Evolutionary conservation across 2,329 filamentous ascomycete species (phyloP).

Genomic region (Fusarium stilboides): DNA sequence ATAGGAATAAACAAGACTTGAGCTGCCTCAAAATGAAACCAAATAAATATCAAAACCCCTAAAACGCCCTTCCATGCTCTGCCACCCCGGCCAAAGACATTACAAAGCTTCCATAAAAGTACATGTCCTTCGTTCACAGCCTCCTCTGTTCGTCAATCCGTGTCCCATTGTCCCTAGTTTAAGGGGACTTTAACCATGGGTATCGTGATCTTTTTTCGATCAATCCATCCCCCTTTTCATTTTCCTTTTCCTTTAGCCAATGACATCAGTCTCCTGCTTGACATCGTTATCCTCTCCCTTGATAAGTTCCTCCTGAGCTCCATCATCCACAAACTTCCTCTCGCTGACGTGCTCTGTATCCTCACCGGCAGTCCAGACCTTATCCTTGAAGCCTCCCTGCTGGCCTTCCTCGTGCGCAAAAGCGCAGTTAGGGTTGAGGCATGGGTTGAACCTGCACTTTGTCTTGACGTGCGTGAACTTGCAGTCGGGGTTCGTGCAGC

Average conservation of each 20-base stretch:
- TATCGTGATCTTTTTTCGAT: slow-evolving; percentile 42
- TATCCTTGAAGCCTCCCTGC: slow-evolving; percentile 86
- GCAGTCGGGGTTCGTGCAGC: slow-evolving; percentile 86
- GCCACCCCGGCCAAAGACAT: slow-evolving; percentile 49
- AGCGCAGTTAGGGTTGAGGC: slow-evolving; percentile 87
- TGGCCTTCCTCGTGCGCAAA: slow-evolving; percentile 96
- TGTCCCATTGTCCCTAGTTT: slow-evolving; percentile 19
- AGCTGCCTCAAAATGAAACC: slow-evolving; percentile 22
- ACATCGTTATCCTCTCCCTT: slow-evolving; percentile 67
- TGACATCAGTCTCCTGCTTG: slow-evolving; percentile 59
- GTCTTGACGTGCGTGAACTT: slow-evolving; percentile 90
- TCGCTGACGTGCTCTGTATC: slow-evolving; percentile 83
- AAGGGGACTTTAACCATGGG: slow-evolving; percentile 36
- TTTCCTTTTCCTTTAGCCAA: slow-evolving; percentile 50
- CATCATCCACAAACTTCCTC: slow-evolving; percentile 86
- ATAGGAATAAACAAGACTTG: slow-evolving; percentile 41
- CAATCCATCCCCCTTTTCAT: slow-evolving; percentile 32
- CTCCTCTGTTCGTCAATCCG: slow-evolving; percentile 39
- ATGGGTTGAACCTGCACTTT: slow-evolving; percentile 92
- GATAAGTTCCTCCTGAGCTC: slow-evolving; percentile 78
- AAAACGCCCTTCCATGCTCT: slow-evolving; percentile 51
- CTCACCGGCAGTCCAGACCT: slow-evolving; percentile 84
- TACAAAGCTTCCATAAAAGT: slow-evolving; percentile 49
- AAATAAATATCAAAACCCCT: slow-evolving; percentile 37
- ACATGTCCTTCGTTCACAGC: slow-evolving; percentile 48